Base-by-base conservation (phyloP, 2,329 filamentous ascomycete genomes). In the Tolypocladium pustulatum region DNA sequence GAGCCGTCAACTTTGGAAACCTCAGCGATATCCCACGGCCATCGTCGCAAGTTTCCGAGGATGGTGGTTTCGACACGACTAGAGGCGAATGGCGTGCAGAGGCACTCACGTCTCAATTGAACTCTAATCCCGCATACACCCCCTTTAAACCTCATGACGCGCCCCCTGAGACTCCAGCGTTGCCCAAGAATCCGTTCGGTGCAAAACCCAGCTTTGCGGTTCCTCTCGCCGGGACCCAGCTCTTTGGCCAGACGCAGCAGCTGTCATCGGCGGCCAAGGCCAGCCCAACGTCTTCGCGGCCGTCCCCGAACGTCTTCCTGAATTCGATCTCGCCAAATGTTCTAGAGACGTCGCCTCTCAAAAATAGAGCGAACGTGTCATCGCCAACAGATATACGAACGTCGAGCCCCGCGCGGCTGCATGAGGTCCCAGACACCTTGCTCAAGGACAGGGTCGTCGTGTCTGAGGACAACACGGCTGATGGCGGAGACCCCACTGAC, bases 201-300 rank as follows among this genome's bases (percentile, higher is more conserved):
- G 65, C 69, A 9, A 67, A 71, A 61, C 62, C 69, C 57, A 67
- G 69, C 58, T 63, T 70, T 59, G 59, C 67, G 69, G 63, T 73
- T 1, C 70, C 72, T 22, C 65, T 75, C 74, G 65, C 71, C 62
- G 57, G 73, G 66, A 65, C 80, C 9, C 81, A 85, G 65, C 71
- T 85, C 10, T 85, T 85, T 62, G 75, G 73, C 1, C 77, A 79
- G 62, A 84, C 82, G 0, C 82, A 83, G 59, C 67, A 82, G 61
- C 68, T 71, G 37, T 83, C 82, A 2, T 83, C 81, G 1, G 80
- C 75, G 1, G 65, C 76, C 20, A 81, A 78, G 64, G 73, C 71
- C 53, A 84, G 81, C 59, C 82, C 82, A 25, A 84, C 81, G 0
- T 84, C 81, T 1, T 84, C 81, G 1, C 74, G 81, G 13, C 82